These are phyloP conservation scores for Colletotrichum cereale DNA, from an alignment of 2,329 filamentous ascomycete genomes.

Conservation along the genomic window DNA sequence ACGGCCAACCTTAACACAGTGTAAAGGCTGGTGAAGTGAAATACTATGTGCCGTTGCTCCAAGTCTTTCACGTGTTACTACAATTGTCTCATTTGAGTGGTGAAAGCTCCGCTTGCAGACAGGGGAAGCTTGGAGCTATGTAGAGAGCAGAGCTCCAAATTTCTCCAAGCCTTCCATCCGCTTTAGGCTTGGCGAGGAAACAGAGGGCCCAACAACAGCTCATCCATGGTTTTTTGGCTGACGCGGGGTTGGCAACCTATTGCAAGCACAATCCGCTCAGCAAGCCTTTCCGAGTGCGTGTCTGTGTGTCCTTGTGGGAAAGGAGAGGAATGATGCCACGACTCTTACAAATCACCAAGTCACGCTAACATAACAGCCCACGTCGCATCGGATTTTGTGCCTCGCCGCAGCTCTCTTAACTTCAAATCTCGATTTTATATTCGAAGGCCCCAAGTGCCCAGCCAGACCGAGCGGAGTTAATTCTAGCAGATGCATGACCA, in stretches of 20 bases:
- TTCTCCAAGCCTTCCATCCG: conserved; percentile 4
- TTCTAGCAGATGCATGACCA: conserved; percentile 19
- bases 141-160: neutral
- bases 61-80: conserved; percentile 19
- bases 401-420: neutral
- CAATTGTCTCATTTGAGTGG: neutral
- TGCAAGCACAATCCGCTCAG: neutral
- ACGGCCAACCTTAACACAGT: neutral
- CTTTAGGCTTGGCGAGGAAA: neutral
- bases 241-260: neutral
- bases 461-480: conserved; percentile 29
- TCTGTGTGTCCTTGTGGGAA: neutral
- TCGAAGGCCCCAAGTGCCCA: conserved; percentile 10
- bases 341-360: neutral
- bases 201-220: neutral
- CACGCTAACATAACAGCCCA: neutral
- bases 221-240: no score
- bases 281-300: neutral
- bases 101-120: conserved; percentile 21
- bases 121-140: conserved; percentile 8
- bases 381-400: neutral
- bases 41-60: conserved; percentile 8
- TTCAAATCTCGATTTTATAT: conserved; percentile 7
- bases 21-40: neutral
- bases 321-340: no score